These are phyloP conservation scores for Neurospora tetrasperma DNA, from an alignment of 495 filamentous ascomycete species.

Conservation along the genomic window DNA sequence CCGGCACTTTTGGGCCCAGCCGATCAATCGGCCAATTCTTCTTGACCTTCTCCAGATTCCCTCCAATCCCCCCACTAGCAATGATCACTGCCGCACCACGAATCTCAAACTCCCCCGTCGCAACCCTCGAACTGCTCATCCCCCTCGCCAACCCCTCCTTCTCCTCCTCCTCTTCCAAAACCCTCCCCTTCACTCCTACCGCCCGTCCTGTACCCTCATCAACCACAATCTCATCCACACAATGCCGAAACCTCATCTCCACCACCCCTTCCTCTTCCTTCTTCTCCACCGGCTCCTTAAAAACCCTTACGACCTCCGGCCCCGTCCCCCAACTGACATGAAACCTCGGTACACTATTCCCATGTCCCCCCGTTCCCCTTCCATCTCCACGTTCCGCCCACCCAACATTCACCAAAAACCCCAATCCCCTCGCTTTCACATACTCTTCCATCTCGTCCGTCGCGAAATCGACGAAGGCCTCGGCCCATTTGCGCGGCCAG, in stretches of 20 bases:
- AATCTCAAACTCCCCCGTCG: slow-evolving; percentile 35
- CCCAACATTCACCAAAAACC: slow-evolving; percentile 34
- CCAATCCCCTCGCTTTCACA: slow-evolving; percentile 33
- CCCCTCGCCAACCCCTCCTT: slow-evolving; percentile 28
- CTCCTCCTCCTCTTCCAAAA: slow-evolving; percentile 34
- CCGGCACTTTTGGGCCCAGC: slow-evolving; percentile 34
- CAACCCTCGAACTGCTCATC: slow-evolving; percentile 29
- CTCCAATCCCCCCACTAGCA: slow-evolving; percentile 40
- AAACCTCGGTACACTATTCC: slow-evolving; percentile 42
- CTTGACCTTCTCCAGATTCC: slow-evolving; percentile 41
- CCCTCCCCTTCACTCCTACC: slow-evolving; percentile 33
- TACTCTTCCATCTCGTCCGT: slow-evolving; percentile 39
- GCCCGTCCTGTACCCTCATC: slow-evolving; percentile 34
- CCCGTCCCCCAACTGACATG: slow-evolving; percentile 43
- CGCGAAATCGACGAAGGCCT: slow-evolving; percentile 44
- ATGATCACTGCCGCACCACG: slow-evolving; percentile 34
- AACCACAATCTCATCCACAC: slow-evolving; percentile 37
- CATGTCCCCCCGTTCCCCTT: slow-evolving; percentile 34
- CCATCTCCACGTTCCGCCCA: slow-evolving; percentile 45
- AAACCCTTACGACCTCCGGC: slow-evolving; percentile 41
- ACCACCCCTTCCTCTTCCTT: slow-evolving; percentile 36
- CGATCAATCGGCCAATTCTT: slow-evolving; percentile 37
- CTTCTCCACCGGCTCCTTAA: slow-evolving; percentile 36
- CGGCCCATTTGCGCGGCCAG: slow-evolving; percentile 42
- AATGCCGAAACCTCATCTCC: slow-evolving; percentile 38